phyloP scores from a whole-genome alignment of 805 yeast species.

The Ogataea kodamae region DNA sequence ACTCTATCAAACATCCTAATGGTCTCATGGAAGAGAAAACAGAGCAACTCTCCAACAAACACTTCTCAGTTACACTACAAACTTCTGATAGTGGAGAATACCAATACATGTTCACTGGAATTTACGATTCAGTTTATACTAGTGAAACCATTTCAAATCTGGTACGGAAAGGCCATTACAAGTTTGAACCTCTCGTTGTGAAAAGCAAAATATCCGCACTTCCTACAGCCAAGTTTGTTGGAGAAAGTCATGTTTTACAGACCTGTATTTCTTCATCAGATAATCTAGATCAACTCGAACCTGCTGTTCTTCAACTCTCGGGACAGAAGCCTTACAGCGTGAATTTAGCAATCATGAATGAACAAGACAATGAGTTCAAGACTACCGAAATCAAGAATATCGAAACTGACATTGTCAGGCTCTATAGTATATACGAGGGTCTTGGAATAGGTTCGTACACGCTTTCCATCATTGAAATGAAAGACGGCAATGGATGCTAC shows the following conservation, averaged over 20 bases:
- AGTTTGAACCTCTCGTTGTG: conserved; percentile 36
- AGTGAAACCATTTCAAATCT: conserved; percentile 35
- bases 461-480: conserved; percentile 52
- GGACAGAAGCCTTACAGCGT: conserved; percentile 66
- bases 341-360: conserved; percentile 57
- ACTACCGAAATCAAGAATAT: conserved; percentile 44
- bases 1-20: conserved; percentile 56
- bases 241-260: conserved; percentile 21
- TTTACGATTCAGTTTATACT: conserved; percentile 64
- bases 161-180: conserved; percentile 22
- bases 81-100: conserved; percentile 54
- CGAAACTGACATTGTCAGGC: conserved; percentile 34
- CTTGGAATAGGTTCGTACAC: conserved; percentile 69
- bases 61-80: conserved; percentile 37
- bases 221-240: conserved; percentile 48
- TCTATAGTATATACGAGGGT: conserved; percentile 44
- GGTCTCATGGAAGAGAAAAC: conserved; percentile 41
- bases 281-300: conserved; percentile 34
- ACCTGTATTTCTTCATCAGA: conserved; percentile 30
- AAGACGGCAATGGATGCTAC: conserved; percentile 70
- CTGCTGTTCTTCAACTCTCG: conserved; percentile 50
- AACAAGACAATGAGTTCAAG: conserved; percentile 52
- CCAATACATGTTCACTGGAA: conserved; percentile 53
- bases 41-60: conserved; percentile 45
- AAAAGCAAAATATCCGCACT: conserved; percentile 53